Evolutionary conservation across 1,284 basidiomycete species (phyloP).

Genomic region (Phellinidium pouzarii): DNA sequence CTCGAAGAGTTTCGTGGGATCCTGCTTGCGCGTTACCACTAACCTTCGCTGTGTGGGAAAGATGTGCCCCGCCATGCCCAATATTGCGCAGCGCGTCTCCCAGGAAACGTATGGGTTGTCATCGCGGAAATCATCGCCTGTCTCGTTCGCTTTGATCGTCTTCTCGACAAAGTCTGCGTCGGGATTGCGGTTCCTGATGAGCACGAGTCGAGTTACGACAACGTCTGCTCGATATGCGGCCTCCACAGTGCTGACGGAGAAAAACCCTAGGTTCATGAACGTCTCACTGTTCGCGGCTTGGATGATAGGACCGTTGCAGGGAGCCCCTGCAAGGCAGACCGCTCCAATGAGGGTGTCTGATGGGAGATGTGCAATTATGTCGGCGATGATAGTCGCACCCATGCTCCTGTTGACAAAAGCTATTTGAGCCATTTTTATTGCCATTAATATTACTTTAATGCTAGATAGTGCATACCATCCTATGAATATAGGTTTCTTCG

Average conservation of each 20-base stretch:
- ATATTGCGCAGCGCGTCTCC: slow-evolving; percentile 27
- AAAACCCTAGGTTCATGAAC: no score
- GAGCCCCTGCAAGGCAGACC: slow-evolving; percentile 30
- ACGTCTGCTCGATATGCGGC: slow-evolving; percentile 20
- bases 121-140: slow-evolving; percentile 17
- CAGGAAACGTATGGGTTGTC: slow-evolving; percentile 24
- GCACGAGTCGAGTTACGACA: slow-evolving; percentile 18
- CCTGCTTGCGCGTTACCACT: slow-evolving; percentile 29
- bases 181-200: slow-evolving; percentile 20
- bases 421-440: neutral
- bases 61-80: slow-evolving; percentile 28
- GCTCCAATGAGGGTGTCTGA: slow-evolving; percentile 31
- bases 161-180: slow-evolving; percentile 21
- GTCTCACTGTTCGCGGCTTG: slow-evolving; percentile 16
- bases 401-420: slow-evolving; percentile 16
- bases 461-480: slow-evolving; percentile 32
- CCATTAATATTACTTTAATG: neutral
- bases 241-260: slow-evolving; percentile 22
- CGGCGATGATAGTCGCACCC: slow-evolving; percentile 32
- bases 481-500: slow-evolving; percentile 30
- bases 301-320: slow-evolving; percentile 28
- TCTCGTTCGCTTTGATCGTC: slow-evolving; percentile 12
- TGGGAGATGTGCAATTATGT: slow-evolving; percentile 32
- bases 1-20: slow-evolving; percentile 26
- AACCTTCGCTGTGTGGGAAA: slow-evolving; percentile 27